phyloP scores from a whole-genome alignment of 1,284 basidiomycete species.

The Pulchroboletus neoregius region DNA sequence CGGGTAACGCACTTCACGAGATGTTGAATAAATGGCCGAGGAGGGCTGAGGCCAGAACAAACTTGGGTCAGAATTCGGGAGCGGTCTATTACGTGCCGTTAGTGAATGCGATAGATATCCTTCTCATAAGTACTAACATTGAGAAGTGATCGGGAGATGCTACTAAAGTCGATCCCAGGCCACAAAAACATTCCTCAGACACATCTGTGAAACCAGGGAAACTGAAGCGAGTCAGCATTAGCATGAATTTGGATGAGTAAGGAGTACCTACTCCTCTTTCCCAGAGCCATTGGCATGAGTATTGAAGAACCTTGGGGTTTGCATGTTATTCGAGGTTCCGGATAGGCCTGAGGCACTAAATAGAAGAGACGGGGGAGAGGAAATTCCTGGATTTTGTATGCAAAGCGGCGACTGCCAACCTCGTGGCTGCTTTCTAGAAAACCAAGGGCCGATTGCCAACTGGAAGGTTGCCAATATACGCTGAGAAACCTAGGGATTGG shows the following conservation, averaged over 20 bases:
- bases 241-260: not conserved
- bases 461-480: not conserved
- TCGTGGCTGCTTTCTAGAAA: not conserved
- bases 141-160: constrained; percentile 6
- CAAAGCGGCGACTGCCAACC: not conserved
- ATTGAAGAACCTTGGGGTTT: not conserved
- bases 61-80: not conserved
- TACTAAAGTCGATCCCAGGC: accelerated
- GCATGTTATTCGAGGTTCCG: constrained; percentile 1
- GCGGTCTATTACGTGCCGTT: constrained; percentile 4
- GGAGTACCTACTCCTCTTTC: not conserved
- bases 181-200: not conserved
- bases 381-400: not conserved
- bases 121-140: constrained; percentile 9
- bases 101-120: not conserved
- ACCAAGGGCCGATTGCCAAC: not conserved
- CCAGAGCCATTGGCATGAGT: accelerated
- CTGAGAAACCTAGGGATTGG: not conserved
- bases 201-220: not conserved
- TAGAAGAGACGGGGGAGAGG: too few relatives aligned
- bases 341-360: too few relatives aligned
- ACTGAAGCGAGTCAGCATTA: constrained; percentile 2
- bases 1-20: too few relatives aligned
- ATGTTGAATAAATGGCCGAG: not conserved
- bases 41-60: not conserved